Base-by-base conservation (phyloP, 1,139 yeast genomes). In the Hansenula lynferdii region DNA sequence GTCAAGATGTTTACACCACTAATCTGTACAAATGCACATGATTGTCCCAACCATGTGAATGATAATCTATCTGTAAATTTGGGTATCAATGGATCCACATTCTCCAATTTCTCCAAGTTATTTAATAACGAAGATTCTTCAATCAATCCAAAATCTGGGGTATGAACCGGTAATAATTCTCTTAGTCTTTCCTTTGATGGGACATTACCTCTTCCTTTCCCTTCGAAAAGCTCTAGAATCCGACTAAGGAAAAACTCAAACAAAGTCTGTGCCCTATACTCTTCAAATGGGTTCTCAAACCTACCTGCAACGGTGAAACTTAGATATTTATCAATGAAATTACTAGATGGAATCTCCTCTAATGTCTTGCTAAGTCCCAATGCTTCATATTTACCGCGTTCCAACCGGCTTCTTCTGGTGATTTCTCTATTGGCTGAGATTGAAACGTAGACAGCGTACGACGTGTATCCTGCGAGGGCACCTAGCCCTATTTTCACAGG, bases 1-100 rank as follows among this genome's bases (percentile, higher is more conserved):
- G 96, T 84, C 31, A 90, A 61, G 45, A 90, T 70, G 47, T 82
- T 85, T 14, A 87, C 64, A 1, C 87, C 85, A 6, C 83, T 73
- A 10, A 86, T 60, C 54, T 85, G 90, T 5, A 87, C 65, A 40
- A 77, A 72, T 3, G 92, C 76, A 59, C 97, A 87, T 38, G 95
- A 83, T 57, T 90, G 97, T 3, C 97, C 97, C 30, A 90, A 60
- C 97, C 97, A 90, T 0, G 97, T 87, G 53, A 83, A 77, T 5
- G 83, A 66, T 50, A 85, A 50, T 46, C 84, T 70, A 27, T 75
- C 64, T 15, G 61, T 44, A 6, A 73, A 40, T 1, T 65, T 49
- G 5, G 72, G 67, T 5, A 50, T 24, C 1, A 15, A 38, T 4
- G 63, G 57, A 1, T 50, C 42, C 1, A 39, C 43, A 7, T 36